phyloP scores from a whole-genome alignment of 2,329 filamentous ascomycete species.

The Bipolaris oryzae region DNA sequence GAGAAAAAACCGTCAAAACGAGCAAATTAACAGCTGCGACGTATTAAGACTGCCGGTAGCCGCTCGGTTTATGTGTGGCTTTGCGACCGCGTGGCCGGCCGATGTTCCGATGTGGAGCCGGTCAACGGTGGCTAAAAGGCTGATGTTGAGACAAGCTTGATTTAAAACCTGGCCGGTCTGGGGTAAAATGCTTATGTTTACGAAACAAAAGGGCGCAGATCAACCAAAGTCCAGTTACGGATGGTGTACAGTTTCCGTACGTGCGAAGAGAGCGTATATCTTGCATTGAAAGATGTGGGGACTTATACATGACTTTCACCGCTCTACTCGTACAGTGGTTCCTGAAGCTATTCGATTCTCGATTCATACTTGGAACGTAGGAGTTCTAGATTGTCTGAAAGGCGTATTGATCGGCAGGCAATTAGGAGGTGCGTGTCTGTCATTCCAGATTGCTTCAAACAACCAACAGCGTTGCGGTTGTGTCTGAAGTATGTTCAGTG shows the following conservation, averaged over 20 bases:
- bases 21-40: slow-evolving; percentile 23
- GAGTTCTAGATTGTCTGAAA: background rate
- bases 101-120: slow-evolving; percentile 16
- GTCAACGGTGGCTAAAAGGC: slow-evolving; percentile 31
- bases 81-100: slow-evolving; percentile 17
- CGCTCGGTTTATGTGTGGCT: slow-evolving; percentile 11
- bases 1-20: slow-evolving; percentile 22
- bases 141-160: slow-evolving; percentile 10
- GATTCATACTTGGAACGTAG: background rate
- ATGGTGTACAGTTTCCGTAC: background rate
- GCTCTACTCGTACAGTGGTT: background rate
- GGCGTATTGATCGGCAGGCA: background rate
- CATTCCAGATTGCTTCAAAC: background rate
- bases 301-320: background rate
- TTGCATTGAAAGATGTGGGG: background rate
- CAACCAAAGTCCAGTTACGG: background rate
- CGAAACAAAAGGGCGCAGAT: slow-evolving; percentile 1
- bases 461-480: background rate
- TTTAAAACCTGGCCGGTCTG: slow-evolving; percentile 16
- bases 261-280: slow-evolving; percentile 8
- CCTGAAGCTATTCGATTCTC: background rate
- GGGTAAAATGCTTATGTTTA: slow-evolving; percentile 19
- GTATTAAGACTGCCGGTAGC: slow-evolving; percentile 16
- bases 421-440: background rate
- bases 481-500: background rate